Evolutionary conservation across 306 rosid species (phyloP), one percentile per base, ranked within the genome.

Genomic region (Fragaria nilgerrensis): DNA sequence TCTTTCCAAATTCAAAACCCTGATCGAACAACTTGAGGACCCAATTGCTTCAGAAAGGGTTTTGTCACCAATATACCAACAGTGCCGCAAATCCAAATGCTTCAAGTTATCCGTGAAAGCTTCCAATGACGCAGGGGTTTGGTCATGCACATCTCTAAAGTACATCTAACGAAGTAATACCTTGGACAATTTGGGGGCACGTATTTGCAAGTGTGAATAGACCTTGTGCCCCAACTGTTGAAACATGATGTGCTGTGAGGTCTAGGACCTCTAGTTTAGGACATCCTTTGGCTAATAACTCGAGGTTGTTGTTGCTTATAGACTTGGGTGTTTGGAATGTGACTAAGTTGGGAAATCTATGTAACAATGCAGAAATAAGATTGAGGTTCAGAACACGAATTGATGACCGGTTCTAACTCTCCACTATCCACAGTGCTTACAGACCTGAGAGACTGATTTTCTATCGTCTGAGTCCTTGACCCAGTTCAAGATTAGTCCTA

Each of bases 31-130:
- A 25, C 8, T 70, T 14, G 67, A 32, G 2, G 45, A 44, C 68
- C 75, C 77, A 29, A 80, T 74, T 25, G 80, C 82, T 47, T 36
- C 78, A 36, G 10, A 39, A 39, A 84, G 80, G 37, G 82, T 74
- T 36, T 55, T 66, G 48, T 77, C 80, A 25, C 39, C 25, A 15
- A 80, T 50, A 68, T 32, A 29, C 2, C 27, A 52, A 44, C 80
- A 80, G 61, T 41, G 10, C 16, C 75, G 76, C 68, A 80, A 56
- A 48, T 74, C 78, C 82, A 75, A 79, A 72, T 70, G 36, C 49
- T 58, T 65, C 76, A 79, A 47, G 61, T 76, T 23, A 67, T 34
- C 13, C 62, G 27, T n/a, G 10, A n/a, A 7, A 53, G 11, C 29
- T n/a, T 41, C 12, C 20, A 84, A 48, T 3, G 73, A 64, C 23